Evolutionary conservation across 495 filamentous ascomycete species (phyloP).

Genomic region (Penicillium canariense): DNA sequence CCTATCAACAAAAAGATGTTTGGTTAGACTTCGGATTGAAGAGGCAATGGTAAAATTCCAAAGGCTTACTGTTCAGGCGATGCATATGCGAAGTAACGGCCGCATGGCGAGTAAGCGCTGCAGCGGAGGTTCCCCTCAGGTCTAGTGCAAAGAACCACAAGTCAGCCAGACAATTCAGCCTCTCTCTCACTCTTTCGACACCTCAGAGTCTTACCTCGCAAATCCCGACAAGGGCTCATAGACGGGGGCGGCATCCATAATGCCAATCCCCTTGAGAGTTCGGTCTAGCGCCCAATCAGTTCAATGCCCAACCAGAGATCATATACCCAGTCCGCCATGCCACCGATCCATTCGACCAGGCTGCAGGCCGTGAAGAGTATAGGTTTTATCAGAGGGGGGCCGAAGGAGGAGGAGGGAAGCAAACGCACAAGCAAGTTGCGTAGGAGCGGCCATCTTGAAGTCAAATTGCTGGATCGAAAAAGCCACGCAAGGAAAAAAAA

Average conservation of each 20-base stretch:
- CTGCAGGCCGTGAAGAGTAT: background rate
- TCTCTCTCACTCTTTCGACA: background rate
- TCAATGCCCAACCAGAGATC: background rate
- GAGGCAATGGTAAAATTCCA: background rate
- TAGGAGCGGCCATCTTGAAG: slow-evolving; percentile 71
- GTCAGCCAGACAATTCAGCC: slow-evolving; percentile 14
- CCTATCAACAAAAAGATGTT: slow-evolving; percentile 35
- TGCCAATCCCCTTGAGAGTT: slow-evolving; percentile 91
- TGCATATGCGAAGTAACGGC: slow-evolving; percentile 94
- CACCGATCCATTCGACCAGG: background rate
- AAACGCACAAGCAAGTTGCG: slow-evolving; percentile 81
- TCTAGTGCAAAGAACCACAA: slow-evolving; percentile 39
- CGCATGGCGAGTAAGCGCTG: slow-evolving; percentile 89
- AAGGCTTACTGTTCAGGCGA: slow-evolving; percentile 67
- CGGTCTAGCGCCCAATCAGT: slow-evolving; percentile 56
- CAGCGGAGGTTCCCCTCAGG: slow-evolving; percentile 94
- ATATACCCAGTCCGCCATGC: background rate
- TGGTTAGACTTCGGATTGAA: slow-evolving; percentile 2
- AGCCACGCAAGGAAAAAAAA: slow-evolving; percentile 11
- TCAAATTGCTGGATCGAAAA: slow-evolving; percentile 17
- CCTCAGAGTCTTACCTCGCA: slow-evolving; percentile 47
- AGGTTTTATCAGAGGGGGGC: background rate
- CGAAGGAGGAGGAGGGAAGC: background rate
- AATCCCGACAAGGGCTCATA: slow-evolving; percentile 87
- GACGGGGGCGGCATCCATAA: slow-evolving; percentile 84